Evolutionary conservation across 352 stramenopile genomes (phyloP).

Genomic region (Elongisporangium prolatum): DNA sequence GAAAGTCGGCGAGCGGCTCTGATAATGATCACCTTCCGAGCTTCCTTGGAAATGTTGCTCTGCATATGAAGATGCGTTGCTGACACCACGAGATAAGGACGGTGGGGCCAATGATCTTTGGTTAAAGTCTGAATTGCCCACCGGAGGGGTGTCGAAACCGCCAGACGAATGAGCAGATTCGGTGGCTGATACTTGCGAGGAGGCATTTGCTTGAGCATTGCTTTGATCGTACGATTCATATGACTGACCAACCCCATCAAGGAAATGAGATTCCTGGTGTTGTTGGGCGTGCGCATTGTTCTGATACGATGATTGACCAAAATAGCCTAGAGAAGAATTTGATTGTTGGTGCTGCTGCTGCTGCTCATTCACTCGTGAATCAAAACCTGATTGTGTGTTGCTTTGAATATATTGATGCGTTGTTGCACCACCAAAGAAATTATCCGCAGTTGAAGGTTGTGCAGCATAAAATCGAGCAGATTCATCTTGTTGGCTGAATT

Average conservation of each 20-base stretch:
- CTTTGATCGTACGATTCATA: background rate
- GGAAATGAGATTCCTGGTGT: background rate
- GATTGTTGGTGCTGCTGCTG: background rate
- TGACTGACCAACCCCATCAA: background rate
- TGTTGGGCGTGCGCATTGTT: background rate
- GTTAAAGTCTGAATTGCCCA: background rate
- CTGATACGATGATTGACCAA: background rate
- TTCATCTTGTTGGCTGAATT: background rate
- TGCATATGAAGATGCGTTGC: constrained; percentile 30
- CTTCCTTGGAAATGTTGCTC: constrained; percentile 13
- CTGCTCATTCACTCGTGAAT: background rate
- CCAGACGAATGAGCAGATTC: background rate
- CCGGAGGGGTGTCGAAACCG: background rate
- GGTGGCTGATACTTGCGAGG: background rate
- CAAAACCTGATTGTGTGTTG: background rate
- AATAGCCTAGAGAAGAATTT: background rate
- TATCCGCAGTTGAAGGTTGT: constrained; percentile 8
- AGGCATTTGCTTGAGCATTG: background rate
- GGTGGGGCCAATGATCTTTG: constrained; percentile 17
- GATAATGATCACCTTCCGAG: background rate
- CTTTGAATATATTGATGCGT: background rate
- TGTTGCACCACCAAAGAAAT: constrained; percentile 15
- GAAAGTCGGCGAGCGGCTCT: background rate
- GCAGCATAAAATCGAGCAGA: background rate
- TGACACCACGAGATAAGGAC: constrained; percentile 26